phyloP scores from a whole-genome alignment of 345 rosid genomes.

The Moringa oleifera region DNA sequence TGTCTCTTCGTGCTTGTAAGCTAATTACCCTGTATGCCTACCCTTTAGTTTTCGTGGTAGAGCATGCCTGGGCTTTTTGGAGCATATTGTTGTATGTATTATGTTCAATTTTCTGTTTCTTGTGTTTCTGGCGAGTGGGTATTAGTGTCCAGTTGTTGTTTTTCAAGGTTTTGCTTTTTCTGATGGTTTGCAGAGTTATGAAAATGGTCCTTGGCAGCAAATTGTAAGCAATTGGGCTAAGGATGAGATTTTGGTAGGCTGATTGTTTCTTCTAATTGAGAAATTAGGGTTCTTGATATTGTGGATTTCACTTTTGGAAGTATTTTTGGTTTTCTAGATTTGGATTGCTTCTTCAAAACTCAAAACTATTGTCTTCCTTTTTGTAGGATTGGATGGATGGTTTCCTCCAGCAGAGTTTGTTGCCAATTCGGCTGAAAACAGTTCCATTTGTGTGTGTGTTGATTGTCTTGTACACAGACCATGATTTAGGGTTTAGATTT shows the following conservation, averaged over 20 bases:
- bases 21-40: neutral
- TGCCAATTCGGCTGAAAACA: neutral
- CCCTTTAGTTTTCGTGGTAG: no score
- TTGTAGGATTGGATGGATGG: conserved; percentile 17
- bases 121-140: neutral
- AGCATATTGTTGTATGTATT: neutral
- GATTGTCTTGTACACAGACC: neutral
- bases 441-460: conserved; percentile 1
- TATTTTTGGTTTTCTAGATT: neutral
- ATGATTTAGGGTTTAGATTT: conserved; percentile 16
- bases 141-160: neutral
- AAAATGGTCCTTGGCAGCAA: neutral
- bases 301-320: neutral
- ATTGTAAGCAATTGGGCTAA: neutral
- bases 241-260: conserved; percentile 3
- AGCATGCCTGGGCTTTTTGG: neutral
- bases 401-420: neutral
- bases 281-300: conserved; percentile 12
- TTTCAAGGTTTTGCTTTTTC: no score
- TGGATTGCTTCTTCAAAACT: conserved; percentile 1
- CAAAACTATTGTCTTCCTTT: neutral
- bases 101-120: neutral
- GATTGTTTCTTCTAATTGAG: neutral
- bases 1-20: neutral
- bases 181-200: neutral